Conservation (phyloP, 2,329 filamentous ascomycete genomes). For the Clarireedia monteithiana region DNA sequence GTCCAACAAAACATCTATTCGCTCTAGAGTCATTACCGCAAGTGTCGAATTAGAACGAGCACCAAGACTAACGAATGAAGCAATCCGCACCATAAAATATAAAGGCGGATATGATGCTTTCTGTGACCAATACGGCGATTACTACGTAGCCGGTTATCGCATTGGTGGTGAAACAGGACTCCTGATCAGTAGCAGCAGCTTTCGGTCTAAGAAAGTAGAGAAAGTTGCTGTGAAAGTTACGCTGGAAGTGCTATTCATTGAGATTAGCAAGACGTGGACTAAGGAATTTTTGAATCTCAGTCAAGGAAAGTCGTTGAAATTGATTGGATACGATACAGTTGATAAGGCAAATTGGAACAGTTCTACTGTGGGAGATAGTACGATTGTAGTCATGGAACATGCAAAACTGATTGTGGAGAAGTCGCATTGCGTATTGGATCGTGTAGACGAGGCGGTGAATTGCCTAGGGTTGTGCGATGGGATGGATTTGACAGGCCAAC, state of each 20-base stretch:
- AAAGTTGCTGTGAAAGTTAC: neutral
- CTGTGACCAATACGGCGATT: neutral
- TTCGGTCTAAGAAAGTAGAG: neutral
- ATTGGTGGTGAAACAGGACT: neutral
- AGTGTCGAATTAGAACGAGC: neutral
- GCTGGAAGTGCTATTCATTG: neutral
- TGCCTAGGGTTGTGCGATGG: neutral
- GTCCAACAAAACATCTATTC: neutral
- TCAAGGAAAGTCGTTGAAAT: neutral
- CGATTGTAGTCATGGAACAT: neutral
- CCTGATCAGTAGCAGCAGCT: neutral
- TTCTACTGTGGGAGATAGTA: neutral
- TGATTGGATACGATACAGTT: neutral
- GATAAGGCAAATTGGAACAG: neutral
- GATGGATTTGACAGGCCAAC: neutral
- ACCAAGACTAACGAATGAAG: neutral
- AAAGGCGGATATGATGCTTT: neutral
- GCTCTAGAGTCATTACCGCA: neutral
- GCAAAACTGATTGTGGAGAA: neutral
- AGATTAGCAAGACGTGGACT: neutral
- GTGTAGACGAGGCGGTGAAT: neutral
- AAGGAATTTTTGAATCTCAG: neutral
- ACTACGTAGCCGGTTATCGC: neutral
- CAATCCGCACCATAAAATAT: neutral
- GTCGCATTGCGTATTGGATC: neutral